Percentiles rank a stretch among this genome's conserved stretches.
Conservation (phyloP, 1,284 basidiomycete species). For the Xerocomus nothofagi region DNA sequence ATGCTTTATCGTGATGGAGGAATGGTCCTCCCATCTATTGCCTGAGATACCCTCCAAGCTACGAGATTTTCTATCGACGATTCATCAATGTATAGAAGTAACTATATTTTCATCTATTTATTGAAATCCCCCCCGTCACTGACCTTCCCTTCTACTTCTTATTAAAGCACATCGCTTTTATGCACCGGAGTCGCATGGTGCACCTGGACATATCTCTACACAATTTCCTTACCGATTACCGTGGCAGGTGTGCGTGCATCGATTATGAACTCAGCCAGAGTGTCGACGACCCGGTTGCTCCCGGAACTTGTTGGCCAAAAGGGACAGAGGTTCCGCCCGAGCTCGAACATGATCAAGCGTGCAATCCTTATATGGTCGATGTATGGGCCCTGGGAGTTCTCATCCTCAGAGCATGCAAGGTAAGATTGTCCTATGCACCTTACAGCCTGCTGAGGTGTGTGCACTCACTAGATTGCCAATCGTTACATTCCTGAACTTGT, state of each 20-base stretch:
- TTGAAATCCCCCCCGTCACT: neutral
- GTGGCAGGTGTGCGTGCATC: constrained; percentile 65
- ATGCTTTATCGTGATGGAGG: constrained; percentile 74
- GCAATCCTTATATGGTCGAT: constrained; percentile 68
- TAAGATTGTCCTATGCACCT: constrained; percentile 29
- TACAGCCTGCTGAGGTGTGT: constrained; percentile 3
- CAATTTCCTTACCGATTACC: constrained; percentile 65
- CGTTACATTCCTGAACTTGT: constrained; percentile 57
- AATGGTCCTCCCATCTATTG: constrained; percentile 68
- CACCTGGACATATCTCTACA: constrained; percentile 71
- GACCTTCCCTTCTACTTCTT: constrained; percentile 4
- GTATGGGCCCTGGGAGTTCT: constrained; percentile 68
- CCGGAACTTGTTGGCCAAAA: constrained; percentile 44
- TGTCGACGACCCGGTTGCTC: constrained; percentile 42
- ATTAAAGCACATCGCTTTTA: constrained; percentile 62
- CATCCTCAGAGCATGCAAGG: constrained; percentile 63
- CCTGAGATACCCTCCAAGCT: constrained; percentile 51
- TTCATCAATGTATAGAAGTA: constrained; percentile 69
- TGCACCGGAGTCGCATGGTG: constrained; percentile 63
- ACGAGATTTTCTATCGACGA: constrained; percentile 51
- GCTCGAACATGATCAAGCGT: constrained; percentile 48
- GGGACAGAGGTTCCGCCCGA: constrained; percentile 73
- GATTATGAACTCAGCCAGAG: constrained; percentile 68
- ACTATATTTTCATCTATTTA: constrained; percentile 1
- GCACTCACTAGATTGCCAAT: constrained; percentile 56